A percentile compares a stretch with the other conserved stretches of the same genome.
phyloP scores from a whole-genome alignment of 805 yeast genomes.

The Schizosaccharomyces osmophilus region DNA sequence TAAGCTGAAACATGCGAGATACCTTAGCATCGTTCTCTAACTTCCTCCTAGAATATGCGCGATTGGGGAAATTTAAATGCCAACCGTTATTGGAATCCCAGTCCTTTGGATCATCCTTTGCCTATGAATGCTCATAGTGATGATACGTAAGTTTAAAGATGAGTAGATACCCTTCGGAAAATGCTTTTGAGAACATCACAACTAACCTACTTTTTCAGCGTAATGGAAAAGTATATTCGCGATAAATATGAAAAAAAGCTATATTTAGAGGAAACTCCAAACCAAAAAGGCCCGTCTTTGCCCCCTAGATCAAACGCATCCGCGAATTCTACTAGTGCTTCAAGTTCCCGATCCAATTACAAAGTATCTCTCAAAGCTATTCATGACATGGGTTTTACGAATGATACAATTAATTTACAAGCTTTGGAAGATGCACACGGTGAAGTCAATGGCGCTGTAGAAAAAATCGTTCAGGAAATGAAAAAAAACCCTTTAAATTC shows the following conservation, averaged over 20 bases:
- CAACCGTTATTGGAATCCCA: constrained; percentile 5
- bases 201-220: background rate
- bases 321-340: background rate
- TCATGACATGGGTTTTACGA: background rate
- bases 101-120: constrained; percentile 3
- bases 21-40: background rate
- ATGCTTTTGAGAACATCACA: background rate
- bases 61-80: constrained; percentile 5
- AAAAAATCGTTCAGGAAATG: background rate
- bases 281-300: background rate
- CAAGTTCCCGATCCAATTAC: background rate
- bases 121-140: constrained; percentile 5
- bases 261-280: constrained; percentile 1
- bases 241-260: constrained; percentile 5
- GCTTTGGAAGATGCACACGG: background rate
- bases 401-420: background rate
- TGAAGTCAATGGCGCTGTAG: background rate
- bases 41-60: constrained; percentile 1
- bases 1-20: background rate
- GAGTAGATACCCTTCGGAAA: too few relatives aligned
- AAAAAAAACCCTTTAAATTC: background rate
- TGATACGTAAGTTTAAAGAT: background rate
- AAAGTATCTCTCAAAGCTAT: background rate
- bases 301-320: background rate
- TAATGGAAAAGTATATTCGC: constrained; percentile 5